These are phyloP conservation scores for Quercus gilva DNA, from an alignment of 306 rosid species.

Conservation along the genomic window DNA sequence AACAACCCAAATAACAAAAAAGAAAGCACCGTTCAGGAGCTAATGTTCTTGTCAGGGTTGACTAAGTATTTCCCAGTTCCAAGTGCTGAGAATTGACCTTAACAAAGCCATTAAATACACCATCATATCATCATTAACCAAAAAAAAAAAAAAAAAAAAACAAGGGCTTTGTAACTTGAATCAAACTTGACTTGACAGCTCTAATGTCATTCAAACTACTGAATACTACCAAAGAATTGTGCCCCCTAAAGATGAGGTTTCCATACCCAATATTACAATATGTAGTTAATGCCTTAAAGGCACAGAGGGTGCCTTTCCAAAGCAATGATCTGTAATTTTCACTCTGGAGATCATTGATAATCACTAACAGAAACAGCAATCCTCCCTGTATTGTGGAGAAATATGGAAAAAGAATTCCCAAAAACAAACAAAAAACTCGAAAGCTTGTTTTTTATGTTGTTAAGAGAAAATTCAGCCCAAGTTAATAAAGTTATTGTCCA, in stretches of 20 bases:
- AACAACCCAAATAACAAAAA: not conserved
- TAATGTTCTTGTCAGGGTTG: not conserved
- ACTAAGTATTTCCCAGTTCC: not conserved
- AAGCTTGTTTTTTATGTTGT: no score
- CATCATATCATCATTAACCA: not conserved
- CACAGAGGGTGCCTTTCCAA: no score
- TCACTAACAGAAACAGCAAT: not conserved
- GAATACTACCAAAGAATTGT: not conserved
- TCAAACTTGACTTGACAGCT: not conserved
- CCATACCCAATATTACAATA: not conserved
- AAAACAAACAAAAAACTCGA: no score
- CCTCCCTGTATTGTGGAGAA: not conserved
- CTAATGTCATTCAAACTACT: not conserved
- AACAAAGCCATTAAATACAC: not conserved
- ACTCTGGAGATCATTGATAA: not conserved
- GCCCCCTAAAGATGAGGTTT: not conserved
- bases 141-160: no score
- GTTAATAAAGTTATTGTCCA: no score
- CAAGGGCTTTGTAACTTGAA: not conserved
- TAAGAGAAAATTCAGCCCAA: no score
- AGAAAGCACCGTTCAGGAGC: not conserved
- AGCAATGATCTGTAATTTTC: no score
- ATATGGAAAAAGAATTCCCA: not conserved
- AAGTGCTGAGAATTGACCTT: not conserved
- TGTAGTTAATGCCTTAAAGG: no score